These are phyloP conservation scores for Cryptococcus hybrid DNA, from an alignment of 1,284 basidiomycete genomes.

Conservation along the genomic window DNA sequence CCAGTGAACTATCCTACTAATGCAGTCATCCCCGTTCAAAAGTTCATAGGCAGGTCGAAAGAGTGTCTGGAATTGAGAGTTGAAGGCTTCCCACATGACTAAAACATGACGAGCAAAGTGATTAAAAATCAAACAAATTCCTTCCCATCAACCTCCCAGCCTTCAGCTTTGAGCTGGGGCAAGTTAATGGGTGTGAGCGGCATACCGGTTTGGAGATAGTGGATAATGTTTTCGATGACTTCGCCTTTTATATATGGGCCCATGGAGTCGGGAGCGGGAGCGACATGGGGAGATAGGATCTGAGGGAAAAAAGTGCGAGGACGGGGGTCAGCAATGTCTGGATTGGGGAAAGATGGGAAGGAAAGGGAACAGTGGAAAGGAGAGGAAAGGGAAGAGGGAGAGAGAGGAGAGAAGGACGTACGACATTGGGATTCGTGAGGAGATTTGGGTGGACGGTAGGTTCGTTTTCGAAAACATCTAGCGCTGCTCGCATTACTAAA, in stretches of 20 bases:
- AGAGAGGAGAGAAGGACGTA: constrained; percentile 8
- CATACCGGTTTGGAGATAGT: constrained; percentile 24
- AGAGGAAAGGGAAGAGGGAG: background rate
- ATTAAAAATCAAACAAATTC: background rate
- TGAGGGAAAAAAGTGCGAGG: too few species aligned
- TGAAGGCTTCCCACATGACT: constrained; percentile 12
- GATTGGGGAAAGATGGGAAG: background rate
- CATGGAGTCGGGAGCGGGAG: constrained; percentile 16
- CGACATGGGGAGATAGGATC: background rate
- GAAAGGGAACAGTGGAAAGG: background rate
- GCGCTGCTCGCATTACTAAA: constrained; percentile 26
- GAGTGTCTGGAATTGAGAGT: constrained; percentile 20
- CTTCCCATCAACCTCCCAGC: background rate
- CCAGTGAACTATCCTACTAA: too few species aligned
- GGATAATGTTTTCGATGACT: constrained; percentile 22
- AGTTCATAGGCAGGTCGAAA: too few species aligned
- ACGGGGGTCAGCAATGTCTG: too few species aligned
- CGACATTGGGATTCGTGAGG: constrained; percentile 23
- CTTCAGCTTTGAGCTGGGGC: background rate
- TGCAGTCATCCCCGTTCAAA: too few species aligned
- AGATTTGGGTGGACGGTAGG: constrained; percentile 28
- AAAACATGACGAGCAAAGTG: background rate
- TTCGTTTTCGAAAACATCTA: constrained; percentile 34
- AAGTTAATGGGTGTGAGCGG: constrained; percentile 29
- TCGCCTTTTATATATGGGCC: constrained; percentile 19